These are phyloP conservation scores for Cytospora paraplurivora DNA, from an alignment of 2,329 filamentous ascomycete species.

Conservation along the genomic window DNA sequence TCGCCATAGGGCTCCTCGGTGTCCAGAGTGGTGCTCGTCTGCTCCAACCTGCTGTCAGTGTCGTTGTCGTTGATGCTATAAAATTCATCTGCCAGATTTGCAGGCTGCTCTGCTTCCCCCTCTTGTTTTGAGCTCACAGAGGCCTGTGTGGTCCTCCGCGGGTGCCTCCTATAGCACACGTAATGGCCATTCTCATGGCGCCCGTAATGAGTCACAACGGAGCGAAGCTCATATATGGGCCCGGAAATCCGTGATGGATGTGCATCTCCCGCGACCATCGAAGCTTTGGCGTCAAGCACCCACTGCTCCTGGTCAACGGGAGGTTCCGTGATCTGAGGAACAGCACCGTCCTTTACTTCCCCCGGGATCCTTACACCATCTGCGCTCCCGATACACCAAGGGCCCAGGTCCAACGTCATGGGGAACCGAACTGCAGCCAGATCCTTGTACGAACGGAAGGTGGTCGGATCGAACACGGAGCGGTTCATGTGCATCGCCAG, in stretches of 20 bases:
- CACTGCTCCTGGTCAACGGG: conserved; percentile 61
- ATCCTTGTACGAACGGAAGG: conserved; percentile 82
- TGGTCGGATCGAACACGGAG: conserved; percentile 84
- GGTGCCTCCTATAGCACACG: conserved; percentile 81
- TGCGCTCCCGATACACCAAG: conserved; percentile 79
- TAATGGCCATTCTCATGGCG: conserved; percentile 96
- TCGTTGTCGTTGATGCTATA: conserved; percentile 28
- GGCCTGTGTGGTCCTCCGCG: conserved; percentile 58
- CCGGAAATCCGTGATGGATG: conserved; percentile 55
- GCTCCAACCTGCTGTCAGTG: conserved; percentile 20
- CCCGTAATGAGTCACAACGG: conserved; percentile 86
- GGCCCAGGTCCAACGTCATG: conserved; percentile 69
- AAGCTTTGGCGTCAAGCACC: conserved; percentile 66
- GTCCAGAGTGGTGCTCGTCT: conserved; percentile 29
- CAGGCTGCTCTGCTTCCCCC: conserved; percentile 27
- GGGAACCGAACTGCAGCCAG: conserved; percentile 78
- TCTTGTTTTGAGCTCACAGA: conserved; percentile 19
- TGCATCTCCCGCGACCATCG: conserved; percentile 68
- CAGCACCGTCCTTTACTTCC: conserved; percentile 24
- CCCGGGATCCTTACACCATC: conserved; percentile 31
- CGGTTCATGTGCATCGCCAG: conserved; percentile 88
- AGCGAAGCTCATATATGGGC: conserved; percentile 74
- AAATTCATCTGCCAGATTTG: conserved; percentile 34
- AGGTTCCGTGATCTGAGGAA: conserved; percentile 33
- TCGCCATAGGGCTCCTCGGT: conserved; percentile 18